Base-by-base conservation (phyloP, 2,329 filamentous ascomycete species). In the Taxawa tesnikishii region DNA sequence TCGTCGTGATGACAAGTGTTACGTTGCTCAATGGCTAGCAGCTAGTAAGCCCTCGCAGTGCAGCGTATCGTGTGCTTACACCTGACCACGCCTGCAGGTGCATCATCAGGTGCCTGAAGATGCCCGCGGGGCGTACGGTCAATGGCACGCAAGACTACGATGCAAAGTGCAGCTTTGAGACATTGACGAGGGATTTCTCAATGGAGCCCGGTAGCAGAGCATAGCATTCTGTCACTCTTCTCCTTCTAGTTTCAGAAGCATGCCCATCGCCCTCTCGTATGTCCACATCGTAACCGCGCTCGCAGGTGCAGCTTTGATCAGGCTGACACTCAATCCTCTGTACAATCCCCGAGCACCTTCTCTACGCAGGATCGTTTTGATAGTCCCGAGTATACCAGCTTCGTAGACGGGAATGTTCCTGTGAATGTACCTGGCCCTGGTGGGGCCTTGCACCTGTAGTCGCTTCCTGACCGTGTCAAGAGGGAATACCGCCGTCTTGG, bases 261-360 rank as follows among this genome's bases (percentile, higher is more conserved):
- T 43, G 31, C 64, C 69, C 59, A 94, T 61, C 12, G 71, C 71
- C 48, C 78, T 66, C 61, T 94, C 87, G 56, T 94, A 94, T 2
- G 83, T 92, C 84, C 85, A 94, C 67, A 94, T 83, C 0, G 87
- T 94, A 18, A 94, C 74, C 5, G 87, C 84, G 54, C 83, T 90
- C 16, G 83, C 76, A n/a, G 90, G 90, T 14, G 88, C 90, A 18
- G 88, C 83, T 64, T 98, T 98, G 44, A 96, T 54, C 50, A 98
- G 59, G 53, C 85, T 88, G 34, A 96, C 85, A 1, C 78, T 79
- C 52, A 98, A 60, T 0, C 90, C 90, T 33, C 87, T 71, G 55
- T 96, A 98, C 45, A 96, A 54, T 0, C 88, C 87, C 34, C 83
- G 68, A 26, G 76, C 46, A 0, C 90, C 87, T 54, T 96, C 87